A percentile compares a stretch with the other conserved stretches of the same genome.
Evolutionary conservation across 345 rosid genomes (phyloP).

Genomic region (Gossypium sturtianum): DNA sequence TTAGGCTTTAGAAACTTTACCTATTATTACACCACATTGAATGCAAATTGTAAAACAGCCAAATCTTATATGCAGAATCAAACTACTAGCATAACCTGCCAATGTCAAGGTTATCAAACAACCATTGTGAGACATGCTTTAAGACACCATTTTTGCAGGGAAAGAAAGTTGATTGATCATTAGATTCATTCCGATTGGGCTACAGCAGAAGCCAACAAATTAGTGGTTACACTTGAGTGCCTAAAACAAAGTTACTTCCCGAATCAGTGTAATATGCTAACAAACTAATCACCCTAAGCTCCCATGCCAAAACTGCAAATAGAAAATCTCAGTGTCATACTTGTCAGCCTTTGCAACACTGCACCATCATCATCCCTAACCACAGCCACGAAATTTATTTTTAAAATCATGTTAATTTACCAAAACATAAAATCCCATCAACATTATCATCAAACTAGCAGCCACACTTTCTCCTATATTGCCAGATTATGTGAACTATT

Average conservation of each 20-base stretch:
- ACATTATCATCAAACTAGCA: background rate
- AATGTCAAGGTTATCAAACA: background rate
- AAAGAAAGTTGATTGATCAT: constrained; percentile 3
- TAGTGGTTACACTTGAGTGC: background rate
- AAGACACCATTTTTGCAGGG: background rate
- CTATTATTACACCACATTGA: background rate
- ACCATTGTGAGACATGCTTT: background rate
- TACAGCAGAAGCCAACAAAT: background rate
- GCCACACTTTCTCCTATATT: background rate
- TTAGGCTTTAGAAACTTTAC: background rate
- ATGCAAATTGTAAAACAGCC: background rate
- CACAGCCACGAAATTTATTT: background rate
- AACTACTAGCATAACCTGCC: background rate
- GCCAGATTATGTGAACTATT: background rate
- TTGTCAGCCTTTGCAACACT: background rate
- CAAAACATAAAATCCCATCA: background rate
- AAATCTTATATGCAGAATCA: background rate
- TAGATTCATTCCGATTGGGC: constrained; percentile 7
- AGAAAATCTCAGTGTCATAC: background rate
- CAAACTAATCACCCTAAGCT: background rate
- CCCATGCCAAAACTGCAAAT: constrained; percentile 11
- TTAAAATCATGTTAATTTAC: background rate
- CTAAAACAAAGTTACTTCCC: background rate
- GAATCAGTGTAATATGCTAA: background rate
- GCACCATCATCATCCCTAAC: background rate